Base-by-base conservation (phyloP, 2,329 filamentous ascomycete genomes). In the Diplodia scrobiculata region DNA sequence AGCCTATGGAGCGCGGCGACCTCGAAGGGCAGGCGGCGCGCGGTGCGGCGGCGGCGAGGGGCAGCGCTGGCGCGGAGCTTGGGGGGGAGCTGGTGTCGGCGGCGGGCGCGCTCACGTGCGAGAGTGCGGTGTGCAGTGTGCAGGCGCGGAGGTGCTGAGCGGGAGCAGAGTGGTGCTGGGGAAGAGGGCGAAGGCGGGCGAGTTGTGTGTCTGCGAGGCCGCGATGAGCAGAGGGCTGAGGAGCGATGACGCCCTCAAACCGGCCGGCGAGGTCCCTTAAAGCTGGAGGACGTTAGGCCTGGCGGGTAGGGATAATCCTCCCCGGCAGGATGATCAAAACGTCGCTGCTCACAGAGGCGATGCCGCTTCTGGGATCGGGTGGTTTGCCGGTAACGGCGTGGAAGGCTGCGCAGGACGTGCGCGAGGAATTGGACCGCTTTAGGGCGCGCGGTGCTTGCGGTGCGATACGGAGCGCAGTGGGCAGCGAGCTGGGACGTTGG, bases 241-340 rank as follows among this genome's bases (percentile, higher is more conserved):
- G 55, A 60, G 55, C 55, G 55, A 60, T 60, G 55, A 60, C 55
- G 59, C 48, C 45, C 45, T 55, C 51, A 38, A 58, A 38, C 41
- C 55, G 51, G 51, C 29, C 63, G 63, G 52, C 63, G 51, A 54
- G 63, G 63, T 65, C 63, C 64, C 64, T 66, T 66, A 59, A 59
- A 66, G 64, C 53, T 60, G 51, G 38, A 60, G 14, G 64, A 59
- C 59, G 47, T 54, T 47, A 66, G 47, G 29, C 14, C 34, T 38
- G 27, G 52, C 53, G 63, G 63, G 64, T 60, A 59, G 32, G 64
- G 64, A 66, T 66, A 34, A 65, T 65, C 63, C 63, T 65, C 45
- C 27, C 45, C 19, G 64, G 53, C 55, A 60, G 38, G 55, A 41
- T 60, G 38, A 58, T 58, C 54, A 58, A 58, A 58, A 58, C 54